phyloP scores from a whole-genome alignment of 2,329 filamentous ascomycete genomes.

The Diplodia scrobiculata region DNA sequence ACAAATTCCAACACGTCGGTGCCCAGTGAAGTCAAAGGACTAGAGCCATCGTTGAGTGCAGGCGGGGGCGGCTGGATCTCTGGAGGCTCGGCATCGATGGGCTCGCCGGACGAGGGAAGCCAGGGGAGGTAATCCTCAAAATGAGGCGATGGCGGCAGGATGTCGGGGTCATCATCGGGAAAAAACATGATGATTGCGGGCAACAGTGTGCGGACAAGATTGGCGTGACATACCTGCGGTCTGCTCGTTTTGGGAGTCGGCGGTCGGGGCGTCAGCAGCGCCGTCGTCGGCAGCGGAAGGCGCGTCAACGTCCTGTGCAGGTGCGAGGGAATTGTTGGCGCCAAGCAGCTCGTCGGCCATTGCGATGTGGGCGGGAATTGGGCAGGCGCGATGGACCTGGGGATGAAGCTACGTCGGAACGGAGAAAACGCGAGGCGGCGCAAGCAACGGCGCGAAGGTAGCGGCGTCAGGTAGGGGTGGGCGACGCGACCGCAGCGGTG shows the following conservation, averaged over 20 bases:
- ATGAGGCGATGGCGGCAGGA: background rate
- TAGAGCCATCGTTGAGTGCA: background rate
- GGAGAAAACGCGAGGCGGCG: constrained; percentile 16
- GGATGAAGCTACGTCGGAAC: constrained; percentile 32
- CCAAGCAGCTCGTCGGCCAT: constrained; percentile 44
- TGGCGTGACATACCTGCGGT: constrained; percentile 18
- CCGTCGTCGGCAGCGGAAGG: constrained; percentile 24
- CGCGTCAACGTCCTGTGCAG: constrained; percentile 35
- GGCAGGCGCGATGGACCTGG: constrained; percentile 34
- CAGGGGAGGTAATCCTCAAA: background rate
- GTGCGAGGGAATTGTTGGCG: constrained; percentile 33
- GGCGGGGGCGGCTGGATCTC: background rate
- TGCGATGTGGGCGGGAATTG: constrained; percentile 30
- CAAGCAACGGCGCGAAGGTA: background rate
- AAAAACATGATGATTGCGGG: background rate
- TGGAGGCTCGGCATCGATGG: background rate
- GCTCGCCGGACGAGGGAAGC: background rate
- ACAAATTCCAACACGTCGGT: background rate
- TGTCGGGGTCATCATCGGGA: background rate
- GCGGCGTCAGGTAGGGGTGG: background rate
- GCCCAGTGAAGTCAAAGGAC: background rate
- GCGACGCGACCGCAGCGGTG: constrained; percentile 18
- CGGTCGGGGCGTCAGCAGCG: constrained; percentile 13
- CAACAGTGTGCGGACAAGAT: background rate
- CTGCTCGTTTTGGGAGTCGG: constrained; percentile 25